phyloP scores from a whole-genome alignment of 2,329 filamentous ascomycete species.

The Fusarium chlamydosporum region DNA sequence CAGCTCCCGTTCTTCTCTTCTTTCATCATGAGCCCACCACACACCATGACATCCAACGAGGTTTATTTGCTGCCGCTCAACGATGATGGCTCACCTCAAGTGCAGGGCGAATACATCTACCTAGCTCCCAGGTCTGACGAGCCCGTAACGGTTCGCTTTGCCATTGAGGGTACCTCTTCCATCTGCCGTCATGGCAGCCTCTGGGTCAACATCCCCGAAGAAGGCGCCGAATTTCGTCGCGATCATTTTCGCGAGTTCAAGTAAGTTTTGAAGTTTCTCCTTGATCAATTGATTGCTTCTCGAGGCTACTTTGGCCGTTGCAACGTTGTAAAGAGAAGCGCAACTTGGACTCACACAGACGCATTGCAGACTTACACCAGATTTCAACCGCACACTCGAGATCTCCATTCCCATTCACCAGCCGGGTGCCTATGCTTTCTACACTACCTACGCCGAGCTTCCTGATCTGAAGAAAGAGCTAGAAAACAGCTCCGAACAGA shows the following conservation, averaged over 20 bases:
- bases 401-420: slow-evolving; percentile 88
- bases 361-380: slow-evolving; percentile 78
- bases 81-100: slow-evolving; percentile 91
- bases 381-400: slow-evolving; percentile 92
- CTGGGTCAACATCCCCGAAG: slow-evolving; percentile 94
- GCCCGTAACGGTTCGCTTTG: slow-evolving; percentile 87
- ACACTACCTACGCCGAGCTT: slow-evolving; percentile 90
- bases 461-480: slow-evolving; percentile 70
- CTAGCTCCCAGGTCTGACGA: slow-evolving; percentile 80
- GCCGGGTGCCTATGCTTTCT: slow-evolving; percentile 93
- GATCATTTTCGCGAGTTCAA: slow-evolving; percentile 88
- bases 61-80: slow-evolving; percentile 92
- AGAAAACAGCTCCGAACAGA: slow-evolving; percentile 42
- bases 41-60: slow-evolving; percentile 75
- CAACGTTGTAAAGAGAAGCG: neutral
- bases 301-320: neutral
- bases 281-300: slow-evolving; percentile 17
- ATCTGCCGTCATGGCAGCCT: slow-evolving; percentile 95
- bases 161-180: slow-evolving; percentile 94
- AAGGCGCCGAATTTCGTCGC: slow-evolving; percentile 81
- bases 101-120: slow-evolving; percentile 92
- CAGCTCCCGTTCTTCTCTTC: slow-evolving; percentile 51
- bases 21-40: slow-evolving; percentile 67
- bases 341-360: slow-evolving; percentile 21
- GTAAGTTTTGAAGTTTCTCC: slow-evolving; percentile 65